These are phyloP conservation scores for Phoma sp. DNA, from an alignment of 2,329 filamentous ascomycete species.

Conservation along the genomic window DNA sequence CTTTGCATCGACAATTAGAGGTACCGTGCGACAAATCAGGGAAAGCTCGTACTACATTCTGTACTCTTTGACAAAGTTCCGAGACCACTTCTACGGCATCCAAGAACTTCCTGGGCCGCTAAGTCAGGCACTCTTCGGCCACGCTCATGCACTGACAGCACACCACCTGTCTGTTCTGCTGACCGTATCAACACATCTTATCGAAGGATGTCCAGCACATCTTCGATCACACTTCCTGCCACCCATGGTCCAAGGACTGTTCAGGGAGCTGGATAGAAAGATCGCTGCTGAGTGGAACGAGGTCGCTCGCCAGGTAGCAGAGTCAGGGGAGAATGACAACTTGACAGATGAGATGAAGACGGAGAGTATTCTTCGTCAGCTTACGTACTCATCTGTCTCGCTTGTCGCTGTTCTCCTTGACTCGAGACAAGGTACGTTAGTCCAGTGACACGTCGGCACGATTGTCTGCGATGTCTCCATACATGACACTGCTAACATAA, in stretches of 20 bases:
- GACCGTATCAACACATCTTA: conserved; percentile 84
- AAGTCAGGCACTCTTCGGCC: conserved; percentile 81
- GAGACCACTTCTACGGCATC: conserved; percentile 90
- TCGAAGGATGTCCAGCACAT: conserved; percentile 88
- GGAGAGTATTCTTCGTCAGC: conserved; percentile 90
- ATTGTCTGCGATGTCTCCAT: not conserved
- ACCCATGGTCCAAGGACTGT: conserved; percentile 80
- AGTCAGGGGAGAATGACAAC: conserved; percentile 74
- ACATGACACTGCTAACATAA: not conserved
- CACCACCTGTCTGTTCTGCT: conserved; percentile 95
- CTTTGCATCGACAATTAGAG: conserved; percentile 90
- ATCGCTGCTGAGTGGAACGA: conserved; percentile 86
- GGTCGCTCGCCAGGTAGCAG: conserved; percentile 64
- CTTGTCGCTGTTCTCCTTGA: conserved; percentile 91
- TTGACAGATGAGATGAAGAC: conserved; percentile 97
- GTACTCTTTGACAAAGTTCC: conserved; percentile 88
- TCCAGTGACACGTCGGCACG: not conserved
- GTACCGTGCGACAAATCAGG: conserved; percentile 85
- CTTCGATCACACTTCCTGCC: conserved; percentile 82
- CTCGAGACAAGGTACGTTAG: conserved; percentile 55
- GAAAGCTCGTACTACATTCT: conserved; percentile 95
- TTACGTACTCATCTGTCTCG: conserved; percentile 90
- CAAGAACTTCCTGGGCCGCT: conserved; percentile 81
- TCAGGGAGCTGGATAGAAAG: conserved; percentile 85
- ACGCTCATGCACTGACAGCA: conserved; percentile 82